Evolutionary conservation across 345 rosid genomes (phyloP).

Genomic region (Brassica incana): DNA sequence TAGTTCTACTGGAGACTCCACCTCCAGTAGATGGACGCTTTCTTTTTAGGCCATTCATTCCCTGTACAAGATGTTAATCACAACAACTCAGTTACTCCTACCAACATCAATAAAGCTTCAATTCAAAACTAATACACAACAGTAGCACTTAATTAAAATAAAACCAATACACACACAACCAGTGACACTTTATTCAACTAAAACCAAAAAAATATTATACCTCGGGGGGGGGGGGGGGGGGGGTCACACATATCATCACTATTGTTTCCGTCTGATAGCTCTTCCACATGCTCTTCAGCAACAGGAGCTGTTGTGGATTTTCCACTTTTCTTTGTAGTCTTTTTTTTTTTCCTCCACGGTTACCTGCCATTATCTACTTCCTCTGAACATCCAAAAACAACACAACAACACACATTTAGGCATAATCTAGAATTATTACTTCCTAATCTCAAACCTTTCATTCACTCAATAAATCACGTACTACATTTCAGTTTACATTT

Average conservation of each 20-base stretch:
- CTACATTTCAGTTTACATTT: background rate
- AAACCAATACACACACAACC: too few species aligned
- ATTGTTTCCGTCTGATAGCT: background rate
- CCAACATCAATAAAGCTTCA: too few species aligned
- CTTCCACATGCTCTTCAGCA: background rate
- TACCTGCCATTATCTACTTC: background rate
- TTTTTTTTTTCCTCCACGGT: background rate
- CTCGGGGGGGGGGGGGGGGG: background rate
- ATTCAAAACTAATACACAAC: too few species aligned
- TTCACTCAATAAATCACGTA: background rate
- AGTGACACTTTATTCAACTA: background rate
- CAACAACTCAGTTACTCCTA: too few species aligned
- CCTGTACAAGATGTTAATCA: too few species aligned
- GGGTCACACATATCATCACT: background rate
- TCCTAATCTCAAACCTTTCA: background rate
- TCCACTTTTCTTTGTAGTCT: background rate
- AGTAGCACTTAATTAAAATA: too few species aligned
- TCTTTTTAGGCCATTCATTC: too few species aligned
- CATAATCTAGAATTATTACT: background rate
- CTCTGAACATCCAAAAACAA: background rate
- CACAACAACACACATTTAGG: background rate
- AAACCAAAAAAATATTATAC: background rate
- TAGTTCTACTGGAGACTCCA: too few species aligned
- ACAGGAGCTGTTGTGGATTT: background rate
- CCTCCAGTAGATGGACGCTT: too few species aligned